Evolutionary conservation across 805 yeast species (phyloP).

Genomic region (Helenozyma baotianmanensis): DNA sequence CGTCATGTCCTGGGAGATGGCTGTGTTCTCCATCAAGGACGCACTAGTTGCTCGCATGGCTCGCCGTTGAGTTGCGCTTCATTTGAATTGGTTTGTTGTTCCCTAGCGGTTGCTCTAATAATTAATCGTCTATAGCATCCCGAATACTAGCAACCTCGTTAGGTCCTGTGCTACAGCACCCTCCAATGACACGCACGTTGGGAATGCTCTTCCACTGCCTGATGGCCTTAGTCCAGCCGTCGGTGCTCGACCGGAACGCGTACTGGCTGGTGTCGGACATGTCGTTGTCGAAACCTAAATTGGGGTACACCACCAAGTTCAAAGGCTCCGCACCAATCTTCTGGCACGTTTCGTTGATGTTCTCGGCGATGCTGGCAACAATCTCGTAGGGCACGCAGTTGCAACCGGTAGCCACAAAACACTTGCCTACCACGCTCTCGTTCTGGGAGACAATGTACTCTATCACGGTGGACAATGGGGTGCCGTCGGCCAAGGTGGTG

Average conservation of each 20-base stretch:
- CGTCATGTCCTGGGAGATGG: conserved; percentile 85
- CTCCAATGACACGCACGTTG: conserved; percentile 55
- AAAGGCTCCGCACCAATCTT: conserved; percentile 11
- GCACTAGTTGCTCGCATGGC: conserved; percentile 5
- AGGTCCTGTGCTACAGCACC: conserved; percentile 73
- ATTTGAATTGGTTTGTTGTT: too few relatives aligned
- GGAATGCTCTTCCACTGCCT: conserved; percentile 36
- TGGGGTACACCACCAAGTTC: conserved; percentile 63
- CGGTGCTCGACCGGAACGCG: conserved; percentile 13
- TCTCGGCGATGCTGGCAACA: conserved; percentile 38
- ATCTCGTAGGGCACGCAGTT: conserved; percentile 56
- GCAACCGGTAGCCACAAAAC: conserved; percentile 54
- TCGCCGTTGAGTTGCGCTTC: too few relatives aligned
- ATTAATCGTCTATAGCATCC: conserved; percentile 2
- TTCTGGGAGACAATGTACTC: conserved; percentile 25
- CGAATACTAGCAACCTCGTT: conserved; percentile 22
- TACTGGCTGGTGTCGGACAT: conserved; percentile 32
- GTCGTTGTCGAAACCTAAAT: conserved; percentile 67
- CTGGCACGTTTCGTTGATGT: conserved; percentile 19
- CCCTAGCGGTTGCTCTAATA: too few relatives aligned
- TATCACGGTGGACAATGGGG: conserved; percentile 20
- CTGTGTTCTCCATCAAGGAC: conserved; percentile 58
- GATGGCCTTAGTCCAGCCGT: conserved; percentile 36
- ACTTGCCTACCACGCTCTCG: conserved; percentile 11
- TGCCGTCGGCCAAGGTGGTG: conserved; percentile 27